Conservation (phyloP, 1,139 yeast genomes). For the Yamadazyma aaseri region DNA sequence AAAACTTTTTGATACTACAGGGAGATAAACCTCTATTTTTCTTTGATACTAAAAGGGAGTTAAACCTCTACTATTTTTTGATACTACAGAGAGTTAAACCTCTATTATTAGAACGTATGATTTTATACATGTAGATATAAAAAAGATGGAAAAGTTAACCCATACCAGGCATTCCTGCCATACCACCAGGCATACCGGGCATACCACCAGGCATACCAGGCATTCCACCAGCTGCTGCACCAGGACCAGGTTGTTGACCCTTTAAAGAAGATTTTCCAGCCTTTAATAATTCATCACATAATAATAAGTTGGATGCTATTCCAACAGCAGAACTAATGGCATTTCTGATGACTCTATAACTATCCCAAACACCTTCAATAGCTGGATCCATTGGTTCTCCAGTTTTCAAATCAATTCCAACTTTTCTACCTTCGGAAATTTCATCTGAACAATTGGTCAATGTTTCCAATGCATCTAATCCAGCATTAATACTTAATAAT, state of each 20-base stretch:
- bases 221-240: conserved; percentile 11
- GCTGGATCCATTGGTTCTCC: conserved; percentile 98
- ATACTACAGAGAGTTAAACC: too few relatives aligned
- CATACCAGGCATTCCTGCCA: conserved; percentile 20
- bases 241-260: conserved; percentile 24
- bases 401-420: conserved; percentile 84
- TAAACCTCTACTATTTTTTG: too few relatives aligned
- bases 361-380: conserved; percentile 95
- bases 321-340: conserved; percentile 93
- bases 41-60: too few relatives aligned
- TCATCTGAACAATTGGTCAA: conserved; percentile 90
- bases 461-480: conserved; percentile 89
- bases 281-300: conserved; percentile 93
- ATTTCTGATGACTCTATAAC: conserved; percentile 88
- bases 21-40: too few relatives aligned
- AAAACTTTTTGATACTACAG: too few relatives aligned
- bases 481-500: conserved; percentile 89
- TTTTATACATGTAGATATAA: background rate
- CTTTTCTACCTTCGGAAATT: conserved; percentile 73
- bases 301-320: conserved; percentile 84
- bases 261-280: conserved; percentile 94
- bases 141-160: background rate
- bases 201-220: conserved; percentile 22
- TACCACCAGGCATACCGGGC: conserved; percentile 26
- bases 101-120: too few relatives aligned